These are phyloP conservation scores for Rhodotorula mucilaginosa DNA, from an alignment of 1,284 basidiomycete genomes.

Conservation along the genomic window DNA sequence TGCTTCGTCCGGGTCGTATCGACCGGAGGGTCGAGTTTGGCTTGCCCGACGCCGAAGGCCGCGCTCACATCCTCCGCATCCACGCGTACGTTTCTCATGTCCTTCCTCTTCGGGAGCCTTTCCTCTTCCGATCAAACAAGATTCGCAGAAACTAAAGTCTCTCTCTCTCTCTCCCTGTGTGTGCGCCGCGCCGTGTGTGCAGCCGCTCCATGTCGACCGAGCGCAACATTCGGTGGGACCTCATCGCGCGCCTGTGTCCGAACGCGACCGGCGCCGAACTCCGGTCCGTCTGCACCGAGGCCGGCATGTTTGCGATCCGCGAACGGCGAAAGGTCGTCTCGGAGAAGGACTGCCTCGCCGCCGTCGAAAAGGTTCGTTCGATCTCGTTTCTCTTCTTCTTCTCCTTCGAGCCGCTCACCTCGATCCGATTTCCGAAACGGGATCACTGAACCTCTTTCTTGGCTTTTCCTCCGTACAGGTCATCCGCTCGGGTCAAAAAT, in stretches of 20 bases:
- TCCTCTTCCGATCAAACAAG: not conserved
- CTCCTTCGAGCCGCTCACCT: not conserved
- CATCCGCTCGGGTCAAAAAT: constrained; percentile 14
- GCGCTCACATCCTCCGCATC: constrained; percentile 94
- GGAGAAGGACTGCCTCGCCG: constrained; percentile 91
- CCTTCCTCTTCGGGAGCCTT: not conserved
- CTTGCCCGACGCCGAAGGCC: constrained; percentile 90
- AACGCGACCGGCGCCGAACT: constrained; percentile 98
- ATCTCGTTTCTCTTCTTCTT: too few relatives aligned
- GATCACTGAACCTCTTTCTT: not conserved
- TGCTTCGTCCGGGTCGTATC: constrained; percentile 91
- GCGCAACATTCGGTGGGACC: constrained; percentile 93
- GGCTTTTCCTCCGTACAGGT: not conserved
- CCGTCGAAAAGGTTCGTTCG: constrained; percentile 82
- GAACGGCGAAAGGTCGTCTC: constrained; percentile 94
- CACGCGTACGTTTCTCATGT: constrained; percentile 79
- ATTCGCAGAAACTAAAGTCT: too few relatives aligned
- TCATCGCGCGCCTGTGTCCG: constrained; percentile 94
- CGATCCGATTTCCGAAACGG: not conserved
- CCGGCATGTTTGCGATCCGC: constrained; percentile 99
- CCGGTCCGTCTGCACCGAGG: constrained; percentile 93
- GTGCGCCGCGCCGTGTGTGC: too few relatives aligned
- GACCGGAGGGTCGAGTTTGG: constrained; percentile 96
- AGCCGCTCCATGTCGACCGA: constrained; percentile 87
- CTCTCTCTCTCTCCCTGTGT: not conserved